Conservation (phyloP, 2,329 filamentous ascomycete species). For the Sporothrix protearum region DNA sequence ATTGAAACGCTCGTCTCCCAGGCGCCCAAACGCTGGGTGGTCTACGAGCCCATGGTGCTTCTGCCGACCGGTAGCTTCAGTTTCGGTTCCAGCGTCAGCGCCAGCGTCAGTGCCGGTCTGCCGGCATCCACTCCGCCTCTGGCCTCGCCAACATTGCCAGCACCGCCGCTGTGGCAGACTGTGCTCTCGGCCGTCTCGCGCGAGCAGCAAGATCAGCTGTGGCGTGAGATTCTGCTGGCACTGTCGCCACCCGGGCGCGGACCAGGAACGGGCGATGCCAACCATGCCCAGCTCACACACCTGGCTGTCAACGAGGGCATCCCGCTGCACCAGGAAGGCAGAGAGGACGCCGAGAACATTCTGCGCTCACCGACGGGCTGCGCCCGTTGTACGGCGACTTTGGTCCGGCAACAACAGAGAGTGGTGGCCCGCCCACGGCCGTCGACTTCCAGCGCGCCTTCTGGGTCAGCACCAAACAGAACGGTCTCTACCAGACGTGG, state of each 20-base stretch:
- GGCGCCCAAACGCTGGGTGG: conserved; percentile 56
- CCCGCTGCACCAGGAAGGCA: conserved; percentile 41
- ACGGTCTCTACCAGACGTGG: conserved; percentile 80
- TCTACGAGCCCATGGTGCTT: conserved; percentile 60
- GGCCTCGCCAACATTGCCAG: neutral
- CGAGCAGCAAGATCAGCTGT: conserved; percentile 40
- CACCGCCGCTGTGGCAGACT: conserved; percentile 37
- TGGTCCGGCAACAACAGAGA: conserved; percentile 46
- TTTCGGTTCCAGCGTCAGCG: no score
- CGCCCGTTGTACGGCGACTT: conserved; percentile 71
- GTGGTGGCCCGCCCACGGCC: conserved; percentile 32
- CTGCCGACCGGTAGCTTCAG: conserved; percentile 58
- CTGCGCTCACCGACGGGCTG: conserved; percentile 71
- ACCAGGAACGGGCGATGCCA: conserved; percentile 32
- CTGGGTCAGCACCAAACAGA: conserved; percentile 76
- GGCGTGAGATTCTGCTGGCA: conserved; percentile 46
- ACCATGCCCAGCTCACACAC: conserved; percentile 48
- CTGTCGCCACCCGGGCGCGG: conserved; percentile 37
- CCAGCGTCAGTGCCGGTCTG: neutral
- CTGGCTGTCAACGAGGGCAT: conserved; percentile 62
- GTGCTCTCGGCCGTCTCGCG: conserved; percentile 35
- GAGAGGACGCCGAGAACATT: conserved; percentile 53
- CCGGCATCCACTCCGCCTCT: conserved; percentile 20
- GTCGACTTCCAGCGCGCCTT: conserved; percentile 64
- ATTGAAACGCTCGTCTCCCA: conserved; percentile 36